Percentiles rank a stretch among this genome's conserved stretches.
Conservation (phyloP, 768 basidiomycete genomes). For the Hemileccinum impolitum region DNA sequence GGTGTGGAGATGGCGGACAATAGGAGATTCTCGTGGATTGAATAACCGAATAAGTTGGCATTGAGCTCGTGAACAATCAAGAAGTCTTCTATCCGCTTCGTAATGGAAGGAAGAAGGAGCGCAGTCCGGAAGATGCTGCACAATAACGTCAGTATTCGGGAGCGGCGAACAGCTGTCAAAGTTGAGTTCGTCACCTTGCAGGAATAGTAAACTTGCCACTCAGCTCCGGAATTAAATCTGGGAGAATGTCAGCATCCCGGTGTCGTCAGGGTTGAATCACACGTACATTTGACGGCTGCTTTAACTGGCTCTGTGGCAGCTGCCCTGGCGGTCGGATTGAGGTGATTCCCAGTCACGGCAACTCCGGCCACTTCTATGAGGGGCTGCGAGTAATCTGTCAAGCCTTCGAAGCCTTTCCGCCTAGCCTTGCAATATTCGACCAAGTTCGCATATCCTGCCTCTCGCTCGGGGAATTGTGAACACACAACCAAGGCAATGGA, state of each 20-base stretch:
- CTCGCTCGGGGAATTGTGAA: conserved; percentile 43
- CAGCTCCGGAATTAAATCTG: conserved; percentile 84
- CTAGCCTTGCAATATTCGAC: conserved; percentile 64
- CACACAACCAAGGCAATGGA: not conserved
- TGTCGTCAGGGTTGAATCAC: conserved; percentile 13
- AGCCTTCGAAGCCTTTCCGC: conserved; percentile 58
- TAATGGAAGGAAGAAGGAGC: conserved; percentile 71
- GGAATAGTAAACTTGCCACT: conserved; percentile 69
- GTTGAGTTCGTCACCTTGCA: conserved; percentile 52
- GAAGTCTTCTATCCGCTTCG: conserved; percentile 66
- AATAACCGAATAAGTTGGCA: conserved; percentile 57
- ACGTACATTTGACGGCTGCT: conserved; percentile 58
- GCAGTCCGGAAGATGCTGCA: conserved; percentile 64
- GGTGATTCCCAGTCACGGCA: conserved; percentile 49
- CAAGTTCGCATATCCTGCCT: conserved; percentile 55
- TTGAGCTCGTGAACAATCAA: conserved; percentile 80
- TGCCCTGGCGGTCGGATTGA: conserved; percentile 52
- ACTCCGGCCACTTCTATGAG: conserved; percentile 65
- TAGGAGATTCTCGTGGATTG: conserved; percentile 59
- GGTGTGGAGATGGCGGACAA: conserved; percentile 68
- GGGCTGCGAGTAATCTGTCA: conserved; percentile 63
- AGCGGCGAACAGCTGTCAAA: conserved; percentile 14
- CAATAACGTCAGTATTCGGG: conserved; percentile 22
- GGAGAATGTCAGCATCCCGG: conserved; percentile 25
- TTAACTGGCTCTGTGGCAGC: conserved; percentile 35